A percentile compares a stretch with the other conserved stretches of the same genome.
phyloP scores from a whole-genome alignment of 352 stramenopile genomes.

The Globisporangium spiculum region DNA sequence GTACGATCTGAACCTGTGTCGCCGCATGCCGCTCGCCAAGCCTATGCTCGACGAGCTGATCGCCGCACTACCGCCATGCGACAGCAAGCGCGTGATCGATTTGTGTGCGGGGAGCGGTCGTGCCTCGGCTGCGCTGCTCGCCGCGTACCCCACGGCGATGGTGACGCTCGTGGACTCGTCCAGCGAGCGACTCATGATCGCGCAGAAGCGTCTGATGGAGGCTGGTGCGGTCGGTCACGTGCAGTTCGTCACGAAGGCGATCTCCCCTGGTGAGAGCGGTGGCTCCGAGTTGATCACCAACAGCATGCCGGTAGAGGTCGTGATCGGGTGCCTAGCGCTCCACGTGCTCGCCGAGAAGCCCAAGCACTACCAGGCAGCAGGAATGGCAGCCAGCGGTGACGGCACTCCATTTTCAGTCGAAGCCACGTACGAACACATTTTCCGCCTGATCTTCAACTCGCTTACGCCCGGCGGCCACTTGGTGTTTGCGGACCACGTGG shows the following conservation, averaged over 20 bases:
- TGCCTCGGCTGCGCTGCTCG: slow-evolving; percentile 45
- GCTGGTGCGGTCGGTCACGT: slow-evolving; percentile 10
- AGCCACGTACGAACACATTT: slow-evolving; percentile 49
- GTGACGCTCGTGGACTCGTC: slow-evolving; percentile 63
- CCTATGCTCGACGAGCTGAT: slow-evolving; percentile 62
- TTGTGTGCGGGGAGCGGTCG: slow-evolving; percentile 67
- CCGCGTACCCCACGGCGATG: slow-evolving; percentile 54
- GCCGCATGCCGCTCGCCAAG: slow-evolving; percentile 57
- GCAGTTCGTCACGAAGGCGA: slow-evolving; percentile 24
- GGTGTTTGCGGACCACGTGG: slow-evolving; percentile 72
- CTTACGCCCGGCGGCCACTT: slow-evolving; percentile 63
- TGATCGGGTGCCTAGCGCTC: slow-evolving; percentile 62
- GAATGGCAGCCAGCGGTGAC: neutral
- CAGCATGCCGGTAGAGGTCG: slow-evolving; percentile 41
- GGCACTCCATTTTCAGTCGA: slow-evolving; percentile 15
- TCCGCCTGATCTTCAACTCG: slow-evolving; percentile 47
- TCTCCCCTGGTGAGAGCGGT: slow-evolving; percentile 10
- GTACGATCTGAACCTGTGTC: slow-evolving; percentile 72
- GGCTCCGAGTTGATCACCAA: slow-evolving; percentile 25
- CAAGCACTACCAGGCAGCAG: slow-evolving; percentile 34
- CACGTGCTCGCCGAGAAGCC: slow-evolving; percentile 63
- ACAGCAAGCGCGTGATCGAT: slow-evolving; percentile 53
- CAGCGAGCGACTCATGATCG: slow-evolving; percentile 50
- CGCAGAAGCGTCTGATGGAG: slow-evolving; percentile 34
- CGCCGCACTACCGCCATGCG: slow-evolving; percentile 56